Evolutionary conservation across 2,329 filamentous ascomycete genomes (phyloP), one percentile per base, ranked within the genome.

Genomic region (Aureobasidium sp.): DNA sequence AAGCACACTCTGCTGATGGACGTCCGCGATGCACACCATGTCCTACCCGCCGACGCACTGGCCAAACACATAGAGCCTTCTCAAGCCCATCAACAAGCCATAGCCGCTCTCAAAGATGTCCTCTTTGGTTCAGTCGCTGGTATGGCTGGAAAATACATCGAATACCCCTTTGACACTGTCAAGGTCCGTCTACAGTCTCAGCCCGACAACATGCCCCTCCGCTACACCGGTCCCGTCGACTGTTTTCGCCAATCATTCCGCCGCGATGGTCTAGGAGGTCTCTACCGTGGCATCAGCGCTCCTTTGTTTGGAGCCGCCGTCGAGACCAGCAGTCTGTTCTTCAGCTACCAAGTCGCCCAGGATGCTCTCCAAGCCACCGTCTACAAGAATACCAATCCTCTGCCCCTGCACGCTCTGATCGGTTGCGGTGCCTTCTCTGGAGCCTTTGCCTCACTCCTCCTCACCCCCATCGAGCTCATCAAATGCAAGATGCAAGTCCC

Each of bases 111-210:
- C 47, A 95, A 97, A 79, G 95, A 98, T 75, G 88, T 99, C 65
- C 76, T 91, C 15, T 98, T 94, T 78, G 96, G 96, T 77, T 98
- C 95, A 67, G 89, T 95, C 80, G 95, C 95, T 64, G 96, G 96
- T 67, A 89, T 97, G 67, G 90, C 93, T 42, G 95, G 95, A 69
- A 99, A 98, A 83, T 93, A 95, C 78, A 95, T 99, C 76, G 96
- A 99, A 79, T 99, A 98, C 78, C 96, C 96, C 29, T 99, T 99
- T 81, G 96, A 99, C 81, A 99, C 96, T 0, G 91, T 99, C 78
- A 99, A 99, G 82, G 96, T 99, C 67, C 93, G 96, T 47, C 88
- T 99, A 15, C 96, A 99, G 78, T 96, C 95, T n/a, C 95, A 98
- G 78, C 93, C 94, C 40, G 92, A 95, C 78, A 89, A 91, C 73